Evolutionary conservation across 257 asterid genomes (phyloP).

Genomic region (Nicotiana undulata): DNA sequence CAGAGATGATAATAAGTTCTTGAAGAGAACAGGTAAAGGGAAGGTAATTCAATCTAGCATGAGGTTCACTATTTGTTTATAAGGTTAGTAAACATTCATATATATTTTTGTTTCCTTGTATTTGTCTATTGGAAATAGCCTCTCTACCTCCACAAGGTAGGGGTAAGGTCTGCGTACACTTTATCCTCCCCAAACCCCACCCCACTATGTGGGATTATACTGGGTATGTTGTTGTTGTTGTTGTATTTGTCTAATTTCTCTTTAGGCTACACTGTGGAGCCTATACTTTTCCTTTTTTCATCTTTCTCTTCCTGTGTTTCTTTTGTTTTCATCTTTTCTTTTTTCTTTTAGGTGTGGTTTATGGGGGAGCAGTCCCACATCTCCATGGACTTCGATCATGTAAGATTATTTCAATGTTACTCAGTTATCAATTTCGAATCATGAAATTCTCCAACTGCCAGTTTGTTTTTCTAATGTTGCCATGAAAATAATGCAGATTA

Average conservation of each 20-base stretch:
- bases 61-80: constrained; percentile 2
- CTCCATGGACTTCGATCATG: constrained; percentile 46
- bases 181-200: too few relatives aligned
- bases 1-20: not conserved
- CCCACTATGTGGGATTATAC: too few relatives aligned
- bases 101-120: not conserved
- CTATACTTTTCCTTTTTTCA: not conserved
- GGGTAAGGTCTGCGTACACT: too few relatives aligned
- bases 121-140: not conserved
- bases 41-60: not conserved
- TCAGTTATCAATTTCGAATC: not conserved
- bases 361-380: constrained; percentile 48
- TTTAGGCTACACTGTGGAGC: not conserved
- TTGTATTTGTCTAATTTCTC: not conserved
- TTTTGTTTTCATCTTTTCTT: not conserved
- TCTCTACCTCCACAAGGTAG: too few relatives aligned
- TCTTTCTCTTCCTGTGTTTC: not conserved
- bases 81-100: not conserved
- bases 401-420: constrained; percentile 17
- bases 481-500: constrained; percentile 24
- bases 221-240: too few relatives aligned
- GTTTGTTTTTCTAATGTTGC: not conserved
- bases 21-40: not conserved
- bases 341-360: constrained; percentile 27
- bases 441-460: not conserved